Conservation (phyloP, 345 rosid genomes). For the Jatropha curcas region DNA sequence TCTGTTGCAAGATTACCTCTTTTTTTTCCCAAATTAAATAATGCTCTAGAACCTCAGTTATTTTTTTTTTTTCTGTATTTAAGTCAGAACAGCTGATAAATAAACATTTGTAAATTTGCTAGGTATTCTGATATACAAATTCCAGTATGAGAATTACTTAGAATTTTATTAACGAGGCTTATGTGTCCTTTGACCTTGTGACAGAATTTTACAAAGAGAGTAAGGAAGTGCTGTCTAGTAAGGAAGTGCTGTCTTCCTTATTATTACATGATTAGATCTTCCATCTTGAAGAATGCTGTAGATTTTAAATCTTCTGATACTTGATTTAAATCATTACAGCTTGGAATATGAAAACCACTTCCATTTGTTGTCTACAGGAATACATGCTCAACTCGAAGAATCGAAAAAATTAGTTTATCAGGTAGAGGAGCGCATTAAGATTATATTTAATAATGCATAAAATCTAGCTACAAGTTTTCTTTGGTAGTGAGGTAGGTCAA, state of each 20-base stretch:
- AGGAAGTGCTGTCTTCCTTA: no score
- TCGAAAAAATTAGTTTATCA: conserved; percentile 58
- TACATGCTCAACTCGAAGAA: conserved; percentile 79
- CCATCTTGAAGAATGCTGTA: background rate
- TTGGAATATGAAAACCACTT: background rate
- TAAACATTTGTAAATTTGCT: background rate
- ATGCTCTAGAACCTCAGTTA: background rate
- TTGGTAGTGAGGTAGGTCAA: no score
- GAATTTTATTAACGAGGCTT: no score
- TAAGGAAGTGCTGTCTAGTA: background rate
- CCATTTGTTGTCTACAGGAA: conserved; percentile 48
- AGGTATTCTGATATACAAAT: no score
- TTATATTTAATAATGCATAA: no score
- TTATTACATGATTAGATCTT: background rate
- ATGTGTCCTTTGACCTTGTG: background rate
- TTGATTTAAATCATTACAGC: background rate
- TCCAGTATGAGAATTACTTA: no score
- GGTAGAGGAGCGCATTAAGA: conserved; percentile 38
- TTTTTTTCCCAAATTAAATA: background rate
- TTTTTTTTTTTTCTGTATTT: background rate
- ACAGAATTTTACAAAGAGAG: background rate
- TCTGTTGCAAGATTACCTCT: background rate
- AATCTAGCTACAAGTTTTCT: no score
- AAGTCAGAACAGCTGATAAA: background rate
- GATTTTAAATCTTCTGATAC: background rate